phyloP scores from a whole-genome alignment of 1,284 basidiomycete genomes.

The Ceratobasidium sp. region DNA sequence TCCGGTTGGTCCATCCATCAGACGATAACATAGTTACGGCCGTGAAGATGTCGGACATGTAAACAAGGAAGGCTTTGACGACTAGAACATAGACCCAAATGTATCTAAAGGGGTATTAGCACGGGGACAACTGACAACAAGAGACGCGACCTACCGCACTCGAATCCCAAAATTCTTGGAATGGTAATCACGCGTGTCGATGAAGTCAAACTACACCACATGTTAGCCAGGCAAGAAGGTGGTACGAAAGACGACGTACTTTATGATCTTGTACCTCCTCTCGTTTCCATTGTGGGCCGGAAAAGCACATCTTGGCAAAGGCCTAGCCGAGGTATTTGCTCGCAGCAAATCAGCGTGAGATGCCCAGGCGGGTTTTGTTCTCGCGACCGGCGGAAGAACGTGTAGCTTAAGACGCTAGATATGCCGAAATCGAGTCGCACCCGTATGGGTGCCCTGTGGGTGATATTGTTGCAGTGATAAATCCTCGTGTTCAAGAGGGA shows the following conservation, averaged over 20 bases:
- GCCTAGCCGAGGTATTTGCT: slow-evolving; percentile 39
- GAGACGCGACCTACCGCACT: slow-evolving; percentile 67
- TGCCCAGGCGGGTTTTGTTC: slow-evolving; percentile 19
- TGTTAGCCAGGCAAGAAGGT: slow-evolving; percentile 5
- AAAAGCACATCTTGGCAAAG: slow-evolving; percentile 66
- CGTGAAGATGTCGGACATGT: slow-evolving; percentile 97
- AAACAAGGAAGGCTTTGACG: slow-evolving; percentile 94
- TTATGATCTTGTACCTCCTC: slow-evolving; percentile 98
- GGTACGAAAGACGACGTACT: slow-evolving; percentile 57
- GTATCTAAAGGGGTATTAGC: slow-evolving; percentile 64
- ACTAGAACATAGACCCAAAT: slow-evolving; percentile 89
- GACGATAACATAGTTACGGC: slow-evolving; percentile 96
- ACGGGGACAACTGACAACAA: slow-evolving; percentile 37
- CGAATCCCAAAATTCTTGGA: slow-evolving; percentile 86
- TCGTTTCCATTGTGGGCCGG: slow-evolving; percentile 88
- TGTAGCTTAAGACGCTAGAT: slow-evolving; percentile 5
- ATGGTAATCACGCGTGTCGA: slow-evolving; percentile 91
- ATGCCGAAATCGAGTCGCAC: background rate
- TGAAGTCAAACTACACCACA: slow-evolving; percentile 85
- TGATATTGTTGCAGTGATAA: background rate
- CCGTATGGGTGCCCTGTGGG: background rate
- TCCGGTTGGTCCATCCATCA: slow-evolving; percentile 86
- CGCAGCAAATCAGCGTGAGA: background rate
- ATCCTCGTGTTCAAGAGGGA: background rate
- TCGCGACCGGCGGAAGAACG: slow-evolving; percentile 41